Evolutionary conservation across 148 eudicot species (phyloP).

Genomic region (Tetragonia tetragonoides): DNA sequence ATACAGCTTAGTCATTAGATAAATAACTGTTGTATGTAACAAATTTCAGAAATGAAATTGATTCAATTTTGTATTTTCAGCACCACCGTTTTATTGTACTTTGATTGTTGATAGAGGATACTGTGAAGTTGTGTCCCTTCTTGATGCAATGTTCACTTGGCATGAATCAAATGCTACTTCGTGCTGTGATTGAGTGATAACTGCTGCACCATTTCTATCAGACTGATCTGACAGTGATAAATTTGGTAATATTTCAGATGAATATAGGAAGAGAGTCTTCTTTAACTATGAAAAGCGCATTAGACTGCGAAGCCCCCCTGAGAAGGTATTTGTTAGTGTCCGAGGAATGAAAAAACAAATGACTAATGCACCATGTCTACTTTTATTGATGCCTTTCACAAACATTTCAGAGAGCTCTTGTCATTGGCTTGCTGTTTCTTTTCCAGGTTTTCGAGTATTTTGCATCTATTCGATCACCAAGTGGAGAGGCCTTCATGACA

Average conservation of each 20-base stretch:
- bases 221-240: neutral
- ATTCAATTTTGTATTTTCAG: too few species aligned
- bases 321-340: slow-evolving; percentile 49
- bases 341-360: neutral
- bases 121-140: too few species aligned
- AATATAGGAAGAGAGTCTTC: slow-evolving; percentile 75
- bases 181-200: too few species aligned
- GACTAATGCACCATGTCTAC: neutral
- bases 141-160: too few species aligned
- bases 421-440: neutral
- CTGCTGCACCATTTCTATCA: too few species aligned
- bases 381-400: neutral
- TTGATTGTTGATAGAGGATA: too few species aligned
- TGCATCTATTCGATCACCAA: slow-evolving; percentile 45
- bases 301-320: slow-evolving; percentile 70
- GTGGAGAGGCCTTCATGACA: slow-evolving; percentile 74
- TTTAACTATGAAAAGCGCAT: slow-evolving; percentile 86
- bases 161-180: too few species aligned
- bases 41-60: too few species aligned
- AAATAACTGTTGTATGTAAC: too few species aligned
- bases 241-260: slow-evolving; percentile 43
- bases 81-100: too few species aligned
- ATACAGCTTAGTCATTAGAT: too few species aligned
- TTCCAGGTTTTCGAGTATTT: slow-evolving; percentile 90
- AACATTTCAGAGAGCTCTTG: neutral